Percentiles rank a stretch among this genome's conserved stretches.
These are phyloP conservation scores for Biscogniauxia sp. DNA, from an alignment of 2,329 filamentous ascomycete genomes.

Conservation along the genomic window DNA sequence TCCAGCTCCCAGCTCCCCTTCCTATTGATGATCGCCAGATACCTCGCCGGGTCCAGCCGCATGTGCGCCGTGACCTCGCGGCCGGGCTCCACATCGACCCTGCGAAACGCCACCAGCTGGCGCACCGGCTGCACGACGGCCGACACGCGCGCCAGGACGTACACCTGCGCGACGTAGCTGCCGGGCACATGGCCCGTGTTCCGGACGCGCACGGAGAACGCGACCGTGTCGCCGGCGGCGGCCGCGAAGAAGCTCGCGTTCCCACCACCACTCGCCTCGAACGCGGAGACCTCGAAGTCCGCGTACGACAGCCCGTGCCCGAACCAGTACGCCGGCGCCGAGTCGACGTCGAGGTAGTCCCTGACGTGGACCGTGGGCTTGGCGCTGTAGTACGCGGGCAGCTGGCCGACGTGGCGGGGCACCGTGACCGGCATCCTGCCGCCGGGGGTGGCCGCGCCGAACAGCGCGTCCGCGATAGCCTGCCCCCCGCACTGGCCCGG, in stretches of 20 bases:
- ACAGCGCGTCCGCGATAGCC: constrained; percentile 35
- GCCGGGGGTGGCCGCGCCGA: constrained; percentile 33
- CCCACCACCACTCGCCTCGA: constrained; percentile 16
- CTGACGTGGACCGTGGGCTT: constrained; percentile 29
- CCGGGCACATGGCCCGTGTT: constrained; percentile 36
- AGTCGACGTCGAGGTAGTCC: constrained; percentile 32
- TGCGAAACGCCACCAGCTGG: constrained; percentile 42
- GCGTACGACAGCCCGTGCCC: constrained; percentile 37
- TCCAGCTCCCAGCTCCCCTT: constrained; percentile 43
- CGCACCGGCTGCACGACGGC: constrained; percentile 40
- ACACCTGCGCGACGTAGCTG: constrained; percentile 41
- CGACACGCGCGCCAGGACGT: constrained; percentile 39
- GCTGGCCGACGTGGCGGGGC: constrained; percentile 34
- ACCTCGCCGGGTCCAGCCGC: constrained; percentile 40
- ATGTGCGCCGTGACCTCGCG: constrained; percentile 32
- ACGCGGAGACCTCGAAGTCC: constrained; percentile 28
- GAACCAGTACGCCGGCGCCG: constrained; percentile 33
- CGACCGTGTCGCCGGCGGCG: constrained; percentile 29
- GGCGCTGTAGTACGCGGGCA: constrained; percentile 37
- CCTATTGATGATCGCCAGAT: constrained; percentile 41
- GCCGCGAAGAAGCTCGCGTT: constrained; percentile 23
- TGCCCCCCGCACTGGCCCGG: constrained; percentile 34
- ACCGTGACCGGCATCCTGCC: constrained; percentile 36
- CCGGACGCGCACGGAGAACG: constrained; percentile 33
- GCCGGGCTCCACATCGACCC: constrained; percentile 37